These are phyloP conservation scores for Fragilariopsis cylindrus DNA, from an alignment of 108 stramenopile genomes.

Conservation along the genomic window DNA sequence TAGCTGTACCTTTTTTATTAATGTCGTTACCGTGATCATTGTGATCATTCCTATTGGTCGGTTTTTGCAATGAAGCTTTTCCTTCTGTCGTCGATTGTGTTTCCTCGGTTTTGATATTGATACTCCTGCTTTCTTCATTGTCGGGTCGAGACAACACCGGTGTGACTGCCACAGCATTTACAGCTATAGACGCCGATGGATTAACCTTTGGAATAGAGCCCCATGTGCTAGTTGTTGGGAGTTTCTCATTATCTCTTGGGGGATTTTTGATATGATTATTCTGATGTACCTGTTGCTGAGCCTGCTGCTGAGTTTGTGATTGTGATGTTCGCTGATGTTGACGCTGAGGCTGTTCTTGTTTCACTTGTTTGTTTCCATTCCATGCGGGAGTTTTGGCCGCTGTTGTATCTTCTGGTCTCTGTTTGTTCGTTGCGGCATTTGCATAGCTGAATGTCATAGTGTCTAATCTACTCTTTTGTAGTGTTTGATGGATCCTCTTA, in stretches of 20 bases:
- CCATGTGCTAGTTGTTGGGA: too few species aligned
- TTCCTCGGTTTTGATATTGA: background rate
- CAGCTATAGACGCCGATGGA: too few species aligned
- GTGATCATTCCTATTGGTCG: background rate
- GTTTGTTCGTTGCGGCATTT: slow-evolving; percentile 2
- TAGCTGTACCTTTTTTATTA: too few species aligned
- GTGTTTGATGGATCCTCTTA: too few species aligned
- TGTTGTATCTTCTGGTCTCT: background rate
- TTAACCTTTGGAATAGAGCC: too few species aligned
- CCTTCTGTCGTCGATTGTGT: background rate
- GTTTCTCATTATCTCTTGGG: too few species aligned
- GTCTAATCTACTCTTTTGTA: too few species aligned
- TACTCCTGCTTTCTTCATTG: too few species aligned
- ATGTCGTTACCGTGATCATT: background rate
- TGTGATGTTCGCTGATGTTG: background rate
- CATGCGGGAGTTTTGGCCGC: background rate
- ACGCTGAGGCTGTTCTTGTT: background rate
- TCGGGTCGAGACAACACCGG: too few species aligned
- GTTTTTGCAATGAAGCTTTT: background rate
- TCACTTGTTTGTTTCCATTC: background rate
- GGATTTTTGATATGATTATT: too few species aligned
- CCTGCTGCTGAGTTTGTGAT: background rate
- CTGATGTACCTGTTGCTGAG: too few species aligned
- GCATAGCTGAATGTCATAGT: background rate
- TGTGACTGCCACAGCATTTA: too few species aligned